These are phyloP conservation scores for Cladosporium halotolerans DNA, from an alignment of 2,329 filamentous ascomycete genomes.

Conservation along the genomic window DNA sequence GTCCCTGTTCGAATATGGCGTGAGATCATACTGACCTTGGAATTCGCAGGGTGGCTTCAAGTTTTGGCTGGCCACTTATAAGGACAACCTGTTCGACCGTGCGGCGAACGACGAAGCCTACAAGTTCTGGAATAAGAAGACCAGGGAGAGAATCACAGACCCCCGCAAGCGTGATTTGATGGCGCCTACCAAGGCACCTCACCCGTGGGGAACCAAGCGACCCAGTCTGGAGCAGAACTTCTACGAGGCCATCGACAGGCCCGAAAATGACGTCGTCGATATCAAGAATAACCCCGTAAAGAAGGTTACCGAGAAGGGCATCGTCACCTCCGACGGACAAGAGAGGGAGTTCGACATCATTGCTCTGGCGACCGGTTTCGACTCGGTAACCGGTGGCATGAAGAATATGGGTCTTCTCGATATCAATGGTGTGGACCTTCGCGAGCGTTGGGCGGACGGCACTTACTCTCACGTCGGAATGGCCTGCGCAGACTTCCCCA, in stretches of 20 bases:
- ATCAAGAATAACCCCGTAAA: slow-evolving; percentile 37
- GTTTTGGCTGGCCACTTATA: slow-evolving; percentile 40
- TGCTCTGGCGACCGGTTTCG: slow-evolving; percentile 41
- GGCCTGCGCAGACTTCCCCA: slow-evolving; percentile 28
- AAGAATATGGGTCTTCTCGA: slow-evolving; percentile 32
- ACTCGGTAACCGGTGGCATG: slow-evolving; percentile 33
- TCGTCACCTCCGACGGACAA: slow-evolving; percentile 36
- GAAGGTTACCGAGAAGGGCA: slow-evolving; percentile 39
- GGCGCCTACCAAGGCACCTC: slow-evolving; percentile 36
- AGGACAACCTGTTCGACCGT: slow-evolving; percentile 32
- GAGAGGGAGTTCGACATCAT: slow-evolving; percentile 39
- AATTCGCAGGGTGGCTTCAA: slow-evolving; percentile 30
- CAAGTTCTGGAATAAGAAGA: slow-evolving; percentile 42
- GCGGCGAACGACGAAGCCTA: slow-evolving; percentile 38
- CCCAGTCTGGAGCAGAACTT: slow-evolving; percentile 42
- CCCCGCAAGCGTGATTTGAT: slow-evolving; percentile 40
- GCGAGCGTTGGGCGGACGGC: slow-evolving; percentile 38
- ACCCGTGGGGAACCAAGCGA: slow-evolving; percentile 41
- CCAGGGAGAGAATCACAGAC: slow-evolving; percentile 36
- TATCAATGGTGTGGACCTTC: slow-evolving; percentile 33
- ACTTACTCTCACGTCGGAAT: slow-evolving; percentile 38
- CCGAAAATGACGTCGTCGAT: slow-evolving; percentile 38
- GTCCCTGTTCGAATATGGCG: background rate
- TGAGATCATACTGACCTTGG: slow-evolving; percentile 27
- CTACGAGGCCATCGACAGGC: slow-evolving; percentile 40